phyloP scores from a whole-genome alignment of 2,329 filamentous ascomycete species.

The Fusarium pininemorale region DNA sequence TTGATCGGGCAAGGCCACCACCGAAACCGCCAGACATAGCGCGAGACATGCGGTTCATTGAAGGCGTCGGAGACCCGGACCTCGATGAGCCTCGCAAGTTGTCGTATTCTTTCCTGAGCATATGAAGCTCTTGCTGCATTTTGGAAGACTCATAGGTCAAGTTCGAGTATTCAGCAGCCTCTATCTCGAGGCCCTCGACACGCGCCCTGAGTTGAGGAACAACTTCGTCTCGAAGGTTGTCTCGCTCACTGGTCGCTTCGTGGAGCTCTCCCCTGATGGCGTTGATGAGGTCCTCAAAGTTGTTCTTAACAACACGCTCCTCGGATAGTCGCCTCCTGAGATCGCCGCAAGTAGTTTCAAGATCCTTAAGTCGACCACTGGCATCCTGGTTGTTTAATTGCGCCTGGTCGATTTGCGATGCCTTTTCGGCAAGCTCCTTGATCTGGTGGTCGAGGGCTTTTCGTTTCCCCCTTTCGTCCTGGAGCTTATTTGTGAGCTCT shows the following conservation, averaged over 20 bases:
- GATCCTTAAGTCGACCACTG: conserved; percentile 73
- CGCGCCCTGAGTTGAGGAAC: conserved; percentile 80
- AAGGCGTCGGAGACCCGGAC: conserved; percentile 35
- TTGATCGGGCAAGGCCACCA: conserved; percentile 69
- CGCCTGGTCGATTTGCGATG: conserved; percentile 68
- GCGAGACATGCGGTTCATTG: conserved; percentile 41
- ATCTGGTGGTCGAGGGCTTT: conserved; percentile 85
- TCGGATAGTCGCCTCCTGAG: conserved; percentile 82
- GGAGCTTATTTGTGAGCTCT: conserved; percentile 84
- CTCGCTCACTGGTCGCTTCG: conserved; percentile 84
- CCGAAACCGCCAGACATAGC: conserved; percentile 60
- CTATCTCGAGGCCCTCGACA: conserved; percentile 79
- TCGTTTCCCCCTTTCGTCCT: conserved; percentile 83
- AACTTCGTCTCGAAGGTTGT: conserved; percentile 89
- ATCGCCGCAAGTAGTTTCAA: conserved; percentile 84
- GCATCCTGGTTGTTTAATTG: conserved; percentile 66
- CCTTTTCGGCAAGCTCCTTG: conserved; percentile 80
- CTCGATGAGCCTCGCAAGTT: conserved; percentile 57
- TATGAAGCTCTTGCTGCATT: conserved; percentile 85
- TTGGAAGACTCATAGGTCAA: conserved; percentile 83
- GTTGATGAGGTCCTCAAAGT: conserved; percentile 90
- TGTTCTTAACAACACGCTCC: conserved; percentile 87
- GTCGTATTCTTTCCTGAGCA: conserved; percentile 74
- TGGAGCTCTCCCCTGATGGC: conserved; percentile 86
- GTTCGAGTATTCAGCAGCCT: conserved; percentile 76